Evolutionary conservation across 306 rosid genomes (phyloP).

Genomic region (Cyamopsis tetragonoloba): DNA sequence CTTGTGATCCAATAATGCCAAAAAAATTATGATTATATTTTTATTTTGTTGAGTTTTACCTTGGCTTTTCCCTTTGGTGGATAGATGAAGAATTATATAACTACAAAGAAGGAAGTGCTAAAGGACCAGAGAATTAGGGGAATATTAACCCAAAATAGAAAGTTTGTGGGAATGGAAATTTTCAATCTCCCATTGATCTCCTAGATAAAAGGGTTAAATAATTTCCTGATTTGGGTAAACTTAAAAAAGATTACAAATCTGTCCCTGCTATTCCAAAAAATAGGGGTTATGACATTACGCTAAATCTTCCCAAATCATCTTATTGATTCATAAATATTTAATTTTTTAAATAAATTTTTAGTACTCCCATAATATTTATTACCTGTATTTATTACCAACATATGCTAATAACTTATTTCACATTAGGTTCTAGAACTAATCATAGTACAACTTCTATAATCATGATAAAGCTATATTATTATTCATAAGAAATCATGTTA

Average conservation of each 20-base stretch:
- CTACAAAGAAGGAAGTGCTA: slow-evolving; percentile 44
- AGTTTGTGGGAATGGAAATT: slow-evolving; percentile 52
- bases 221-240: slow-evolving; percentile 43
- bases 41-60: neutral
- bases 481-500: too few relatives aligned
- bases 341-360: neutral
- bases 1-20: neutral
- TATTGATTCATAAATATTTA: neutral
- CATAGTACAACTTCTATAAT: too few relatives aligned
- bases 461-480: too few relatives aligned
- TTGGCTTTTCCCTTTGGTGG: neutral
- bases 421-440: too few relatives aligned
- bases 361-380: too few relatives aligned
- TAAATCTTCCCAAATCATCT: slow-evolving; percentile 11
- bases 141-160: slow-evolving; percentile 56
- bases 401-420: too few relatives aligned
- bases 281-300: slow-evolving; percentile 61
- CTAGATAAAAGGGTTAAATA: slow-evolving; percentile 33
- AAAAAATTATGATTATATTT: slow-evolving; percentile 1
- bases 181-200: slow-evolving; percentile 82
- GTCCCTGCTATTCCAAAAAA: slow-evolving; percentile 57
- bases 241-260: slow-evolving; percentile 46
- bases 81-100: slow-evolving; percentile 50
- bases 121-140: slow-evolving; percentile 73
- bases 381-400: too few relatives aligned